Base-by-base conservation (phyloP, 176 grass and related monocot species). In the Triticum turgidum region DNA sequence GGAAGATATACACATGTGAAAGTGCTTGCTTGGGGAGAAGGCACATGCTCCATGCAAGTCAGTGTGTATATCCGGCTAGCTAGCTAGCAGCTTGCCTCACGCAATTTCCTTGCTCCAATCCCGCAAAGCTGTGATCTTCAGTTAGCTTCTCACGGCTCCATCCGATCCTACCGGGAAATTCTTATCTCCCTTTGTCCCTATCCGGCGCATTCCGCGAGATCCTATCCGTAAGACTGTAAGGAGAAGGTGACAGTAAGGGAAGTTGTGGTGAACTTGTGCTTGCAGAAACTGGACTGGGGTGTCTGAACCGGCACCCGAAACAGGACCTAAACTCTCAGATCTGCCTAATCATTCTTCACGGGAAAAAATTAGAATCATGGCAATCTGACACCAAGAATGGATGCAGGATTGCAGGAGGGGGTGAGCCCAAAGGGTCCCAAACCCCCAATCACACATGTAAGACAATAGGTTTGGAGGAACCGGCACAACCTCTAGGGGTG, bases 11-110 rank as follows among this genome's bases (percentile, higher is more conserved):
- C 15, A 81, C 56, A 54, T 21, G 38, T 66, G 73, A 2, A 62
- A 44, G 76, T 63, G 61, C 39, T 84, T 18, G 24, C 20, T 52
- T 22, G 17, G 51, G 70, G 82, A 85, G 77, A 82, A 85, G 85
- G 7, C 75, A 61, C 10, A 49, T 33, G 76, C 69, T 85, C 22
- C 41, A 44, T 77, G 62, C 61, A 67, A 76, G 30, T 30, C 30
- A 30, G 47, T 90, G 66, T 20, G 37, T 61, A 45, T 25, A 38
- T 69, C 61, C 3, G 11, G 62, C 62, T 39, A 21, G n/a, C 73
- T 54, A 14, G 49, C n/a, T 78, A 82, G 86, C 64, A 85, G 77
- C 27, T 78, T 91, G 41, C 86, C 82, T 82, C 90, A 88, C 82
- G 90, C 90, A 85, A 88, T 76, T 85, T 91, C 82, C 82, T 87